Conservation (phyloP, 345 rosid species). For the Eucalyptus cloeziana region DNA sequence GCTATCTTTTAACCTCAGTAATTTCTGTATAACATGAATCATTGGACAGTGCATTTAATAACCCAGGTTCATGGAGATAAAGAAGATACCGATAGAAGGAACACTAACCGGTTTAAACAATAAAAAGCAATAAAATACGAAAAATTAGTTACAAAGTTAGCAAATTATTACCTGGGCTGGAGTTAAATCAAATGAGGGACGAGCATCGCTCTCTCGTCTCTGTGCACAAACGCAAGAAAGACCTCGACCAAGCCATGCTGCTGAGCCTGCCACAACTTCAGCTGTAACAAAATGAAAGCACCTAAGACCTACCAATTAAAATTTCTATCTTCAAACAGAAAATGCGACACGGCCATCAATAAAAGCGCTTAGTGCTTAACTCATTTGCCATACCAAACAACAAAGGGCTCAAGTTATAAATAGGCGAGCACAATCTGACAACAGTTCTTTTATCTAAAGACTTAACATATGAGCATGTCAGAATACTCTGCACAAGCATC, state of each 20-base stretch:
- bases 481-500: neutral
- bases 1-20: neutral
- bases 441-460: neutral
- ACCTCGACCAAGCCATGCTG: constrained; percentile 98
- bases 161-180: constrained; percentile 58
- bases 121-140: neutral
- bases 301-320: neutral
- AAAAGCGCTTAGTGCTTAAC: neutral
- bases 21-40: neutral
- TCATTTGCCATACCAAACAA: neutral
- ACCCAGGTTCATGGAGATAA: neutral
- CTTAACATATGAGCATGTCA: neutral
- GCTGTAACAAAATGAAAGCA: constrained; percentile 50
- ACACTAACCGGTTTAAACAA: neutral
- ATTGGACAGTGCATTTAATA: neutral
- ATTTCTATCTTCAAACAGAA: neutral
- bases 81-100: neutral
- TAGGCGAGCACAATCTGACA: neutral
- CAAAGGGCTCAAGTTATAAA: neutral
- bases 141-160: neutral
- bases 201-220: constrained; percentile 71
- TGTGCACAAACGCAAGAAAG: constrained; percentile 99
- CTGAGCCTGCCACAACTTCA: constrained; percentile 98
- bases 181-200: constrained; percentile 93
- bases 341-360: neutral